Evolutionary conservation across 768 basidiomycete species (phyloP).

Genomic region (Solioccasus polychromus): DNA sequence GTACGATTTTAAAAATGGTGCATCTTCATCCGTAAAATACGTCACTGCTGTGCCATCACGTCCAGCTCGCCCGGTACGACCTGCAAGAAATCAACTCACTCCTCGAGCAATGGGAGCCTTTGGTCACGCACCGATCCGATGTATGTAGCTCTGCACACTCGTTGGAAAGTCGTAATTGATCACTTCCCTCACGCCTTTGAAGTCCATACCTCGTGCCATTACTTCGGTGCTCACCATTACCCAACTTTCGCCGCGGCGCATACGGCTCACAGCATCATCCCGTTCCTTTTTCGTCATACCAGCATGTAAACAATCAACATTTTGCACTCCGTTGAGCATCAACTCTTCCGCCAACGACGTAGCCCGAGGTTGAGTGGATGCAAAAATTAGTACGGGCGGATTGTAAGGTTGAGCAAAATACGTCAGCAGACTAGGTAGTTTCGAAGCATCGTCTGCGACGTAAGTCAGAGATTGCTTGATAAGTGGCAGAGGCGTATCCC

Average conservation of each 20-base stretch:
- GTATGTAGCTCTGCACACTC: constrained; percentile 92
- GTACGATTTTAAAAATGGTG: constrained; percentile 85
- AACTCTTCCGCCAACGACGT: constrained; percentile 80
- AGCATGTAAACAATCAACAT: constrained; percentile 89
- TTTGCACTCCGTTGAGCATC: constrained; percentile 69
- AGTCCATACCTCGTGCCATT: constrained; percentile 98
- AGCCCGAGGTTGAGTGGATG: constrained; percentile 84
- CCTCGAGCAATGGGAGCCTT: not conserved
- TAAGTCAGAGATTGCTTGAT: constrained; percentile 88
- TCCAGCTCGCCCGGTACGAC: constrained; percentile 94
- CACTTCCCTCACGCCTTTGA: constrained; percentile 89
- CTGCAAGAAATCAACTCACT: constrained; percentile 35
- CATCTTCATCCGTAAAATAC: constrained; percentile 94
- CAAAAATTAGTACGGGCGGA: constrained; percentile 90
- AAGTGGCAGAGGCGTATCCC: constrained; percentile 92
- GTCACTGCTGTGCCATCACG: constrained; percentile 91
- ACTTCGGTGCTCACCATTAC: constrained; percentile 95
- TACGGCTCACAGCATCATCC: constrained; percentile 78
- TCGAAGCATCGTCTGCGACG: constrained; percentile 92
- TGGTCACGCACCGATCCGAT: constrained; percentile 72
- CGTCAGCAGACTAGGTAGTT: constrained; percentile 81
- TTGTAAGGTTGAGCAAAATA: constrained; percentile 81
- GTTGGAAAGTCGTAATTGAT: constrained; percentile 98
- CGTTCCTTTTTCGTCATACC: constrained; percentile 86
- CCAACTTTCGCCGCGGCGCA: constrained; percentile 92